A percentile compares a stretch with the other conserved stretches of the same genome.
These are phyloP conservation scores for Curvularia spicifera DNA, from an alignment of 2,329 filamentous ascomycete genomes.

Conservation along the genomic window DNA sequence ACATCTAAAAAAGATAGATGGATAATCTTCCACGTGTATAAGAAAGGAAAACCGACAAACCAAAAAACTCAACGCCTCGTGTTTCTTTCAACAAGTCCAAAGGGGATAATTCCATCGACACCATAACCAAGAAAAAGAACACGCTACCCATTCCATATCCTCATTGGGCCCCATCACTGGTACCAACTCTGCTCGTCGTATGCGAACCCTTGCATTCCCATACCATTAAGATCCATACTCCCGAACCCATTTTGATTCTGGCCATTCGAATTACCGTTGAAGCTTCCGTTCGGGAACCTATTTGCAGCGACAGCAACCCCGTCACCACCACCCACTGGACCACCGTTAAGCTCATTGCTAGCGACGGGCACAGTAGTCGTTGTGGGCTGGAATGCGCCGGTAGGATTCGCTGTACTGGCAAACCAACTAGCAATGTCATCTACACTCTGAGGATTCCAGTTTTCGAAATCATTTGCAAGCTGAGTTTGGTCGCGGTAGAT, in stretches of 20 bases:
- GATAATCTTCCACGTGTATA: neutral
- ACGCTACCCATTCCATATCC: neutral
- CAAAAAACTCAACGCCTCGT: neutral
- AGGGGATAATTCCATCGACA: neutral
- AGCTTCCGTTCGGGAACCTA: conserved; percentile 20
- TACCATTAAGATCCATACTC: conserved; percentile 15
- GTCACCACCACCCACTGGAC: conserved; percentile 22
- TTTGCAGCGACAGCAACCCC: neutral
- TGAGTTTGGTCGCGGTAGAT: conserved; percentile 68
- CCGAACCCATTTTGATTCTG: conserved; percentile 15
- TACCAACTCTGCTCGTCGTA: conserved; percentile 40
- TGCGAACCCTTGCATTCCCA: conserved; percentile 30
- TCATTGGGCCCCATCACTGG: conserved; percentile 9
- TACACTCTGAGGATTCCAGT: conserved; percentile 57
- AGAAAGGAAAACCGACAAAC: neutral
- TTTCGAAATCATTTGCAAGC: conserved; percentile 66
- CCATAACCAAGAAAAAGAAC: neutral
- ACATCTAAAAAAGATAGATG: neutral
- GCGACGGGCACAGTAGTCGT: conserved; percentile 5
- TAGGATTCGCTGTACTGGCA: conserved; percentile 26
- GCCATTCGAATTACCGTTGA: conserved; percentile 9
- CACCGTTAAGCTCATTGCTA: conserved; percentile 27
- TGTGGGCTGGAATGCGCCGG: conserved; percentile 11
- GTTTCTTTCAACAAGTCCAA: neutral
- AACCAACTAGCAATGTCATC: conserved; percentile 45